A percentile compares a stretch with the other conserved stretches of the same genome.
Evolutionary conservation across 2,329 filamentous ascomycete species (phyloP).

Genomic region (Alternaria gaisen): DNA sequence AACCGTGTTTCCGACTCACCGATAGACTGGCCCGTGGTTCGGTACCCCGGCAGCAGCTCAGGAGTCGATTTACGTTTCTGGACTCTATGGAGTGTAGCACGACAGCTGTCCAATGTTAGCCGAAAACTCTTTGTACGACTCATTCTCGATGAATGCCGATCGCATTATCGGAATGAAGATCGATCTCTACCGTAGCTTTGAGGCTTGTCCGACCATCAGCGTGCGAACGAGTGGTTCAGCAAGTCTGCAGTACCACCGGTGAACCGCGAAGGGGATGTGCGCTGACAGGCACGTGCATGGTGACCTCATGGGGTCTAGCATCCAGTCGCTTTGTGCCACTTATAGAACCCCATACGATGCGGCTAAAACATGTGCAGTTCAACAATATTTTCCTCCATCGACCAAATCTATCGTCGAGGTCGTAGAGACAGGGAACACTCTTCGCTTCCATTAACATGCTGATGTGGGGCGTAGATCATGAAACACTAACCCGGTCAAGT

Average conservation of each 20-base stretch:
- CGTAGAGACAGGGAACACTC: background rate
- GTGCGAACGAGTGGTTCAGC: conserved; percentile 6
- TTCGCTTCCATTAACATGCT: conserved; percentile 3
- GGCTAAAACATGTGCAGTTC: conserved; percentile 29
- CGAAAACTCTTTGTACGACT: conserved; percentile 5
- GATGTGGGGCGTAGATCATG: conserved; percentile 19
- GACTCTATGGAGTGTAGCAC: conserved; percentile 3
- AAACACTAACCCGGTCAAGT: conserved; percentile 14
- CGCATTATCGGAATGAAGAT: conserved; percentile 8
- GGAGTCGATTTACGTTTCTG: conserved; percentile 6
- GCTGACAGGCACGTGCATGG: conserved; percentile 26
- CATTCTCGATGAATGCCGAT: conserved; percentile 6
- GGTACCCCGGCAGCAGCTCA: conserved; percentile 9
- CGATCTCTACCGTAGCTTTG: conserved; percentile 9
- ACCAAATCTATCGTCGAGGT: background rate
- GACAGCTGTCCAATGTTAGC: conserved; percentile 6
- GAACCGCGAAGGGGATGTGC: conserved; percentile 14
- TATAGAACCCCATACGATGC: conserved; percentile 12
- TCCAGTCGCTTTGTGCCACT: conserved; percentile 1
- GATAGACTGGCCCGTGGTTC: conserved; percentile 15
- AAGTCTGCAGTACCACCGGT: conserved; percentile 18
- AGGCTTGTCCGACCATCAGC: conserved; percentile 8
- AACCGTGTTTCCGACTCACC: conserved; percentile 3
- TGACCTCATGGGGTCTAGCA: conserved; percentile 11
- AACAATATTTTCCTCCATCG: conserved; percentile 17